A percentile compares a stretch with the other conserved stretches of the same genome.
These are phyloP conservation scores for Paramyrothecium sp. DNA, from an alignment of 2,329 filamentous ascomycete species.

Conservation along the genomic window DNA sequence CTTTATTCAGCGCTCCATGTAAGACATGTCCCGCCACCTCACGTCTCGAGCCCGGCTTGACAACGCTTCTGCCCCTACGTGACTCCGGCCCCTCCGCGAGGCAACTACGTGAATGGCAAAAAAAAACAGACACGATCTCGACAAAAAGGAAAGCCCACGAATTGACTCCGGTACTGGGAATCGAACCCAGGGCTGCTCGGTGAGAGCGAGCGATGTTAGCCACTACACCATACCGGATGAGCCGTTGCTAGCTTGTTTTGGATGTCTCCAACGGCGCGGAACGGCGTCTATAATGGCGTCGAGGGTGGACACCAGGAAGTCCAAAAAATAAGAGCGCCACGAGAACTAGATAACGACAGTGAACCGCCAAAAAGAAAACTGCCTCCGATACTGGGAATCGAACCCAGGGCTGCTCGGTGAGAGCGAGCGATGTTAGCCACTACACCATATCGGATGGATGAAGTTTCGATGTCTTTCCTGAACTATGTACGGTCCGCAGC, in stretches of 20 bases:
- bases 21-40: too few relatives aligned
- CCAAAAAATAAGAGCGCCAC: too few relatives aligned
- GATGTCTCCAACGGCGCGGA: not conserved
- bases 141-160: not conserved
- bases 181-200: conserved; percentile 26
- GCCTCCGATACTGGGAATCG: conserved; percentile 24
- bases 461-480: not conserved
- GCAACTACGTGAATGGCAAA: not conserved
- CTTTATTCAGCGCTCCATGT: too few relatives aligned
- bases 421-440: conserved; percentile 34
- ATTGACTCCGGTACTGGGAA: conserved; percentile 21
- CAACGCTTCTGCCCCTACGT: not conserved
- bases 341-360: too few relatives aligned
- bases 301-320: too few relatives aligned
- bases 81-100: not conserved
- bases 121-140: not conserved
- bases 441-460: conserved; percentile 30
- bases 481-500: too few relatives aligned
- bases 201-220: conserved; percentile 33
- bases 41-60: too few relatives aligned
- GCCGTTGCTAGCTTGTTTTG: not conserved
- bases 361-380: conserved; percentile 4
- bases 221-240: conserved; percentile 33
- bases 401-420: conserved; percentile 25
- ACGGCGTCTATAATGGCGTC: not conserved